These are phyloP conservation scores for Amylocarpus encephaloides DNA, from an alignment of 2,329 filamentous ascomycete genomes.

Conservation along the genomic window DNA sequence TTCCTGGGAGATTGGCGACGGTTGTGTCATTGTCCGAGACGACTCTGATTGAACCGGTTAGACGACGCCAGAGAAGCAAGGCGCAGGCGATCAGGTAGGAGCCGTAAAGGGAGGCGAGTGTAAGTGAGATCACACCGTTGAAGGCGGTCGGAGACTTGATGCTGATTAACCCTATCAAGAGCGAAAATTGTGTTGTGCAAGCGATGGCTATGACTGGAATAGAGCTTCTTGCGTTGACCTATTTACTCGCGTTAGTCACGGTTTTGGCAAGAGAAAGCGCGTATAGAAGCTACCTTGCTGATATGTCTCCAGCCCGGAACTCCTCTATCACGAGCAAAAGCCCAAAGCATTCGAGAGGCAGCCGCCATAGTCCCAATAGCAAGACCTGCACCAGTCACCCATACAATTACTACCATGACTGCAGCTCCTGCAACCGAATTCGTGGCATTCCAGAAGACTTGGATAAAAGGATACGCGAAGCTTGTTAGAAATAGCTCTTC, in stretches of 20 bases:
- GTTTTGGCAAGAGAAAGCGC: background rate
- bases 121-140: slow-evolving; percentile 7
- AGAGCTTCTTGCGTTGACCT: slow-evolving; percentile 4
- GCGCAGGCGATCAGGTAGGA: slow-evolving; percentile 4
- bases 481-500: slow-evolving; percentile 41
- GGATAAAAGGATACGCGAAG: slow-evolving; percentile 49
- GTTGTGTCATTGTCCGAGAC: background rate
- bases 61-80: slow-evolving; percentile 29
- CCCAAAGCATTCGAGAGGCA: slow-evolving; percentile 37
- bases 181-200: background rate
- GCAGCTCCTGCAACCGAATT: slow-evolving; percentile 35
- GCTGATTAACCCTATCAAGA: slow-evolving; percentile 11
- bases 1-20: background rate
- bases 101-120: slow-evolving; percentile 1
- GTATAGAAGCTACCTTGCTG: background rate
- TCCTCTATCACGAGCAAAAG: slow-evolving; percentile 36
- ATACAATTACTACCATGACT: slow-evolving; percentile 19
- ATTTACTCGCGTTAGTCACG: background rate
- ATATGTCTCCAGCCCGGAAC: slow-evolving; percentile 20
- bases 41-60: background rate
- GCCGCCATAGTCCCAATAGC: slow-evolving; percentile 34
- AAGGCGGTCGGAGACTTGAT: slow-evolving; percentile 12
- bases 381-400: slow-evolving; percentile 33
- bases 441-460: slow-evolving; percentile 44
- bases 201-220: background rate